Evolutionary conservation across 768 basidiomycete genomes (phyloP).

Genomic region (Boletus fagicola): DNA sequence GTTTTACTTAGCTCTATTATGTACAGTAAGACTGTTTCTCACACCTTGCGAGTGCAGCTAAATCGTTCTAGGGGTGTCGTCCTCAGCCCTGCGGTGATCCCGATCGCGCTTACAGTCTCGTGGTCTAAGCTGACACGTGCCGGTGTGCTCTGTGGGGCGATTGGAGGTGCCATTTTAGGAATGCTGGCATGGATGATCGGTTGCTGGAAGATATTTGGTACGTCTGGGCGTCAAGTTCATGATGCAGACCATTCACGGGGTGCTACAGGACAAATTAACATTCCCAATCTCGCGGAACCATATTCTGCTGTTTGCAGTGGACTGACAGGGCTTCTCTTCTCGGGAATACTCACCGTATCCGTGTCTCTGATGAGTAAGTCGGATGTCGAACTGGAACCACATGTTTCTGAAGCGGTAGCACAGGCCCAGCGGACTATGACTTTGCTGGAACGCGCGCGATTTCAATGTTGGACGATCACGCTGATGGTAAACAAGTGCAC

Average conservation of each 20-base stretch:
- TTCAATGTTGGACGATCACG: constrained; percentile 27
- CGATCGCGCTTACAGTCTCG: constrained; percentile 45
- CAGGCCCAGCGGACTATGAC: constrained; percentile 39
- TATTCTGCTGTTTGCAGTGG: constrained; percentile 42
- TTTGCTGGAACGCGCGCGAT: constrained; percentile 38
- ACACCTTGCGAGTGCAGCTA: not conserved
- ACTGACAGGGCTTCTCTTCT: constrained; percentile 38
- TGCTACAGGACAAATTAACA: constrained; percentile 34
- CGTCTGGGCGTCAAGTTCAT: not conserved
- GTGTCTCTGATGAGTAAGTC: constrained; percentile 37
- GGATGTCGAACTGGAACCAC: not conserved
- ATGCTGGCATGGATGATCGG: constrained; percentile 53
- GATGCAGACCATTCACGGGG: not conserved
- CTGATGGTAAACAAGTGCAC: not conserved
- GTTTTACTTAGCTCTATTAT: constrained; percentile 37
- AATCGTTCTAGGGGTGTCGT: constrained; percentile 40
- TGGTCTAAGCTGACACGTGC: constrained; percentile 45
- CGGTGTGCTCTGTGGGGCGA: constrained; percentile 40
- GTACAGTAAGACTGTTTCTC: constrained; percentile 37
- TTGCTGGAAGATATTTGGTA: constrained; percentile 49
- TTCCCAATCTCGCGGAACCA: constrained; percentile 38
- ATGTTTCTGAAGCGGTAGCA: constrained; percentile 1
- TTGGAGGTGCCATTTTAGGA: constrained; percentile 41
- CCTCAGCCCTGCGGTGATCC: constrained; percentile 50
- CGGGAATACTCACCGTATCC: constrained; percentile 35